Conservation (phyloP, 139 green algal genomes). For the Micractinium conductrix region DNA sequence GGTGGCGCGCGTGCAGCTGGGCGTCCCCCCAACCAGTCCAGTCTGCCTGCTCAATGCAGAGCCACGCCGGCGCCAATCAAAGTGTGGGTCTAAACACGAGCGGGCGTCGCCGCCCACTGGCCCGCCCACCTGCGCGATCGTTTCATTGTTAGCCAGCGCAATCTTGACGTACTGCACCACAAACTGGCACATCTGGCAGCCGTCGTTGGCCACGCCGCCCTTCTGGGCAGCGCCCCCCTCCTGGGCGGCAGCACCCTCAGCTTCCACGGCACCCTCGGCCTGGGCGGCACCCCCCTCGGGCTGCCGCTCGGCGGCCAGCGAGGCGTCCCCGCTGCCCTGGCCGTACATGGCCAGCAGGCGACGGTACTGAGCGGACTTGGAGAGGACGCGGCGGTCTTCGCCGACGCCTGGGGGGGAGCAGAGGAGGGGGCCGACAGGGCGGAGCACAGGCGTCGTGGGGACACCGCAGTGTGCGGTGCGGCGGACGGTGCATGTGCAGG, state of each 20-base stretch:
- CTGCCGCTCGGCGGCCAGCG: neutral
- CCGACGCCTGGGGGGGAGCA: neutral
- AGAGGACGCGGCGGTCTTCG: conserved; percentile 13
- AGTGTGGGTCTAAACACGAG: too few relatives aligned
- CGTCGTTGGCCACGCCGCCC: conserved; percentile 30
- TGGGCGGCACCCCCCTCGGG: neutral
- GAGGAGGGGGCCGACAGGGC: too few relatives aligned
- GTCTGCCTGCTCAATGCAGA: too few relatives aligned
- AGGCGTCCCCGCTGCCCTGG: too few relatives aligned
- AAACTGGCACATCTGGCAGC: conserved; percentile 85
- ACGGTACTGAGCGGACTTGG: conserved; percentile 26
- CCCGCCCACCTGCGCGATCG: conserved; percentile 28
- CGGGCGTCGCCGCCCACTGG: too few relatives aligned
- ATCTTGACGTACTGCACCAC: conserved; percentile 84
- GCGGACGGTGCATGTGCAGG: too few relatives aligned
- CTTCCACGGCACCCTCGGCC: neutral
- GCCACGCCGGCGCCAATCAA: too few relatives aligned
- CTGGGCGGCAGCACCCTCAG: neutral
- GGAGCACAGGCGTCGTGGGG: too few relatives aligned
- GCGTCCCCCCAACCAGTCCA: too few relatives aligned
- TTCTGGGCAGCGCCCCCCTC: neutral
- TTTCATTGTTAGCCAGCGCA: conserved; percentile 81
- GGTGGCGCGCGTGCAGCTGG: too few relatives aligned
- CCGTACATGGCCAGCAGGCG: conserved; percentile 37
- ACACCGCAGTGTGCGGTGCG: too few relatives aligned